Evolutionary conservation across 208 protist genomes (phyloP), one percentile per base, ranked within the genome.

Genomic region (Acanthamoeba royreba): DNA sequence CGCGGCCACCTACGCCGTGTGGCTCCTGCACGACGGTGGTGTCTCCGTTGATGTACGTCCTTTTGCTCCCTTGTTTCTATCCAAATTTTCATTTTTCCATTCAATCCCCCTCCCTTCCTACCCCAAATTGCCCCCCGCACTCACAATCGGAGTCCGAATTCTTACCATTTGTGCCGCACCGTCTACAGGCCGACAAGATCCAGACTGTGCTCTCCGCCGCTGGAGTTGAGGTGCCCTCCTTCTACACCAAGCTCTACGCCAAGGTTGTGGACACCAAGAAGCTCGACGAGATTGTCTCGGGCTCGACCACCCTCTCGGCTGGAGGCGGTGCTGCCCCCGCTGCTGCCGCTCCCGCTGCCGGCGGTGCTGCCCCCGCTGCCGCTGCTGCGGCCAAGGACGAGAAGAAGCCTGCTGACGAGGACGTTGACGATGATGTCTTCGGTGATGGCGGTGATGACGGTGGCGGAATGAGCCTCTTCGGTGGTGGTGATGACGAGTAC

Each of bases 211-310:
- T 79, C 69, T 79, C 69, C 69, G 69, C 69, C 69, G 69, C 69
- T 79, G 69, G 69, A 47, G 69, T 79, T 22, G 69, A 79, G n/a
- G 69, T 79, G 69, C 69, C 69, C 69, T 33, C 69, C 35, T 79
- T 79, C 69, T 79, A 79, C 69, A 79, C 69, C 69, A 79, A 79
- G 69, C 31, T 79, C 69, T 79, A 79, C 69, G 69, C 69, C 9
- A 79, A 79, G 69, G 69, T 40, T 40, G 69, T 79, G 8, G 69
- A 79, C 19, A 19, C n/a, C 69, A 79, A 79, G 69, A 79, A 79
- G 69, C 69, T 79, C 35, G 69, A 79, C 69, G 69, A 79, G n/a
- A 79, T 79, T 9, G 69, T 79, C 38, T 46, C 69, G 38, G 69
- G n/a, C 19, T 79, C 69, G 69, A 79, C 69, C 69, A 46, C 69